Evolutionary conservation across 1,139 yeast genomes (phyloP).

Genomic region (Ogataea hybrid): DNA sequence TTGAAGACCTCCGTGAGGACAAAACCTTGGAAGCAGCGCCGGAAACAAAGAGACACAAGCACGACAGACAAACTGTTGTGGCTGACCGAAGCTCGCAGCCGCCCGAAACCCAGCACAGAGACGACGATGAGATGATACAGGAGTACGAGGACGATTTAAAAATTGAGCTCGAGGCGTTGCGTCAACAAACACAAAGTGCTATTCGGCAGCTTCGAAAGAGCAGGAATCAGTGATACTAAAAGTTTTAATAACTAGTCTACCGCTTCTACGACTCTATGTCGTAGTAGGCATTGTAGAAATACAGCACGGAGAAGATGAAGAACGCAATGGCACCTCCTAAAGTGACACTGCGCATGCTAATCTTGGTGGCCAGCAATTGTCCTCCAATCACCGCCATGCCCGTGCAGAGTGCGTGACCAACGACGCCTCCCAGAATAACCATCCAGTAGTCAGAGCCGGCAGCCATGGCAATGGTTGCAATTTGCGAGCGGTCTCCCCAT

Average conservation of each 20-base stretch:
- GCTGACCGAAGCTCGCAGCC: no score
- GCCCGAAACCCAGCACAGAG: not conserved
- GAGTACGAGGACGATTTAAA: constrained; percentile 24
- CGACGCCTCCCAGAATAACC: constrained; percentile 83
- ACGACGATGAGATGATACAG: constrained; percentile 14
- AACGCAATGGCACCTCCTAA: constrained; percentile 88
- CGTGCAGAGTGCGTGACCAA: constrained; percentile 92
- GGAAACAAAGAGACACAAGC: constrained; percentile 2
- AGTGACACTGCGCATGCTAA: constrained; percentile 89
- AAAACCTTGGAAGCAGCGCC: not conserved
- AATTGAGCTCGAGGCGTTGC: constrained; percentile 7
- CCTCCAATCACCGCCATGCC: constrained; percentile 95
- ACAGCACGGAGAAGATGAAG: constrained; percentile 75
- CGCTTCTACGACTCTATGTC: constrained; percentile 21
- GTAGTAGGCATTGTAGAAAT: constrained; percentile 61
- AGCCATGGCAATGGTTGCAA: constrained; percentile 98
- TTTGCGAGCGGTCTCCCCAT: constrained; percentile 99
- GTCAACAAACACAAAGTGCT: no score
- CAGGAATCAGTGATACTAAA: not conserved
- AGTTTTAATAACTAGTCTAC: not conserved
- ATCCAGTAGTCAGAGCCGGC: constrained; percentile 93
- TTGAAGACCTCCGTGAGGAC: constrained; percentile 2
- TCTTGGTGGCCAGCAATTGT: constrained; percentile 79
- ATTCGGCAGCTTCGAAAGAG: not conserved
- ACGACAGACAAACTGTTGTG: not conserved